phyloP scores from a whole-genome alignment of 2,329 filamentous ascomycete species.

The Sclerotinia glacialis region DNA sequence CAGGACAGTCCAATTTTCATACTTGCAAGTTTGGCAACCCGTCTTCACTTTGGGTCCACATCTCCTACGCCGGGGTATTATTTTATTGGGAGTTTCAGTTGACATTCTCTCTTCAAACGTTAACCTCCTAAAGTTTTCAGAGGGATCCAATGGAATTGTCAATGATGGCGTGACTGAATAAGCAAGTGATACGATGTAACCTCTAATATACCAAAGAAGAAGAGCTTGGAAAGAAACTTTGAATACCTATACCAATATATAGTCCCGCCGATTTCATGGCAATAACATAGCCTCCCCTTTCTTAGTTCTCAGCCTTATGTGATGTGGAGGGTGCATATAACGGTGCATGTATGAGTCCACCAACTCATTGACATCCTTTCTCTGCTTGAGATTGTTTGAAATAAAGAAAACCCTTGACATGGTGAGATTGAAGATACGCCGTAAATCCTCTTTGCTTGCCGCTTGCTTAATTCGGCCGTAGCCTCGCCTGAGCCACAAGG shows the following conservation, averaged over 20 bases:
- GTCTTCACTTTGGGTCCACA: constrained; percentile 20
- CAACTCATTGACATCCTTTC: background rate
- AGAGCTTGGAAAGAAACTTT: background rate
- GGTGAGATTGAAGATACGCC: background rate
- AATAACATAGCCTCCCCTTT: background rate
- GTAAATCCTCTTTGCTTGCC: constrained; percentile 1
- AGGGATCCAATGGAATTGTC: background rate
- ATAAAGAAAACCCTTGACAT: background rate
- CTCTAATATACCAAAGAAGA: background rate
- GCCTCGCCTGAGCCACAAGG: constrained; percentile 4
- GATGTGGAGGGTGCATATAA: background rate
- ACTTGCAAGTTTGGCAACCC: constrained; percentile 23
- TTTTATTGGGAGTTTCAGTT: background rate
- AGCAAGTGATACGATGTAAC: constrained; percentile 7
- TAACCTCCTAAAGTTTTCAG: background rate
- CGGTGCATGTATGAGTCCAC: background rate
- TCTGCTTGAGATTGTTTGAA: background rate
- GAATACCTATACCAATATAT: background rate
- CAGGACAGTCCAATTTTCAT: background rate
- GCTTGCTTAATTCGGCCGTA: background rate
- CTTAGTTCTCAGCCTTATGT: background rate
- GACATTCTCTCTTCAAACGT: background rate
- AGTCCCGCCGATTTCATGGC: background rate
- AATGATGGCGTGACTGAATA: background rate
- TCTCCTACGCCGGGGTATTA: constrained; percentile 4